These are phyloP conservation scores for Dysphania ambrosioides DNA, from an alignment of 148 eudicot genomes.

Conservation along the genomic window DNA sequence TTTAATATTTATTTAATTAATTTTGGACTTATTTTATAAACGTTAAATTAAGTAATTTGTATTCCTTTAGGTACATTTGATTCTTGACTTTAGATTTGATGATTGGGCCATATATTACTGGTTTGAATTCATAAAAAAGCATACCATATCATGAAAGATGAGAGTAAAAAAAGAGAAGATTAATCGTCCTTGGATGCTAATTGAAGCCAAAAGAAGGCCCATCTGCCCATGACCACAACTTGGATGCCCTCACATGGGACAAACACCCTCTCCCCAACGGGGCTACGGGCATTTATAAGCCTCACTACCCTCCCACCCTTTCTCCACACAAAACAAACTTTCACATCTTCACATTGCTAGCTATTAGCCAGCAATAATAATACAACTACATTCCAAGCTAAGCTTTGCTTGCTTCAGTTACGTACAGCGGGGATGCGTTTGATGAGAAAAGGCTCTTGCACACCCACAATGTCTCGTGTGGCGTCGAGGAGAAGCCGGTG, in stretches of 20 bases:
- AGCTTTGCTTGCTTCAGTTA: neutral
- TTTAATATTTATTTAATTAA: too few species aligned
- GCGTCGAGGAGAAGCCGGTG: neutral
- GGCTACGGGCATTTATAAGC: constrained; percentile 18
- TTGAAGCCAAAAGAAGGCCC: constrained; percentile 21
- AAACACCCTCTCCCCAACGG: neutral
- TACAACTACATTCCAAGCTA: too few species aligned
- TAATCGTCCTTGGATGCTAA: constrained; percentile 15
- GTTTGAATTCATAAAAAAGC: too few species aligned
- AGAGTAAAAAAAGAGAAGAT: neutral
- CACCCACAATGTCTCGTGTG: neutral
- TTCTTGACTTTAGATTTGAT: too few species aligned
- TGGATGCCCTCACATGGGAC: constrained; percentile 33
- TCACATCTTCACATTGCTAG: neutral
- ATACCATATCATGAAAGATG: too few species aligned
- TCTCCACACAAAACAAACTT: neutral
- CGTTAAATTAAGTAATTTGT: too few species aligned
- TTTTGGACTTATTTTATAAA: too few species aligned
- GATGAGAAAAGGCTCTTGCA: neutral
- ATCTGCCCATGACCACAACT: constrained; percentile 28
- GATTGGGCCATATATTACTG: too few species aligned
- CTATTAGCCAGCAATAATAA: neutral
- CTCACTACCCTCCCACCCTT: constrained; percentile 3
- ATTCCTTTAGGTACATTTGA: too few species aligned
- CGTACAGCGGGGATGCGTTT: constrained; percentile 5